A percentile compares a stretch with the other conserved stretches of the same genome.
Conservation (phyloP, 768 basidiomycete species). For the Tylopilus sp. region DNA sequence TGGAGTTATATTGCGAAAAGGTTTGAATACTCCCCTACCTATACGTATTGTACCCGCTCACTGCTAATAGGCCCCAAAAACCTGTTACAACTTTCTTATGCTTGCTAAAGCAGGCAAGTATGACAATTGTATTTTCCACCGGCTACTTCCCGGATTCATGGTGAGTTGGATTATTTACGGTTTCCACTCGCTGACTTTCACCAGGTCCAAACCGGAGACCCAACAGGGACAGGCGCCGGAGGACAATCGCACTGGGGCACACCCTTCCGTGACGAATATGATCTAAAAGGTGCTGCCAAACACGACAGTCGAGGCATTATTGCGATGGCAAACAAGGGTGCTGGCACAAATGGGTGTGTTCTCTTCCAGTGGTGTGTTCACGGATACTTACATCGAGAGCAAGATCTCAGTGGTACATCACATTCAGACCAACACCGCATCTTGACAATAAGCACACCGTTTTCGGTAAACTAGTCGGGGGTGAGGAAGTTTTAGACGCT, state of each 20-base stretch:
- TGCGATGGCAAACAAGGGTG: slow-evolving; percentile 95
- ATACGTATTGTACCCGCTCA: background rate
- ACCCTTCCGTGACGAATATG: slow-evolving; percentile 93
- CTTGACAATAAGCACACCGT: slow-evolving; percentile 95
- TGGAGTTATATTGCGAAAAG: slow-evolving; percentile 88
- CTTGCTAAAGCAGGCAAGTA: slow-evolving; percentile 90
- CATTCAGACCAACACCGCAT: slow-evolving; percentile 79
- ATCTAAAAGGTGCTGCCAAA: slow-evolving; percentile 82
- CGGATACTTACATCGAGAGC: background rate
- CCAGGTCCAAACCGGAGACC: slow-evolving; percentile 97
- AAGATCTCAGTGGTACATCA: slow-evolving; percentile 92
- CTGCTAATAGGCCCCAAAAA: slow-evolving; percentile 79
- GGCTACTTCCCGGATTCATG: slow-evolving; percentile 95
- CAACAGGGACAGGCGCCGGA: slow-evolving; percentile 91
- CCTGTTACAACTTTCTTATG: slow-evolving; percentile 98
- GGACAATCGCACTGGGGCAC: slow-evolving; percentile 94
- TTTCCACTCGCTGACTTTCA: background rate
- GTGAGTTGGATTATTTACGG: slow-evolving; percentile 37
- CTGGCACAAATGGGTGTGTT: slow-evolving; percentile 78
- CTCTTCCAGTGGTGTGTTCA: background rate
- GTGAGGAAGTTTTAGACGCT: slow-evolving; percentile 83
- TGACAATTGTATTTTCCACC: slow-evolving; percentile 85
- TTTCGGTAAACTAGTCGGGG: slow-evolving; percentile 95
- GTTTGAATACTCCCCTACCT: slow-evolving; percentile 34
- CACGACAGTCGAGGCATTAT: slow-evolving; percentile 82